Conservation (phyloP, 1,284 basidiomycete genomes). For the Tremellales sp. region DNA sequence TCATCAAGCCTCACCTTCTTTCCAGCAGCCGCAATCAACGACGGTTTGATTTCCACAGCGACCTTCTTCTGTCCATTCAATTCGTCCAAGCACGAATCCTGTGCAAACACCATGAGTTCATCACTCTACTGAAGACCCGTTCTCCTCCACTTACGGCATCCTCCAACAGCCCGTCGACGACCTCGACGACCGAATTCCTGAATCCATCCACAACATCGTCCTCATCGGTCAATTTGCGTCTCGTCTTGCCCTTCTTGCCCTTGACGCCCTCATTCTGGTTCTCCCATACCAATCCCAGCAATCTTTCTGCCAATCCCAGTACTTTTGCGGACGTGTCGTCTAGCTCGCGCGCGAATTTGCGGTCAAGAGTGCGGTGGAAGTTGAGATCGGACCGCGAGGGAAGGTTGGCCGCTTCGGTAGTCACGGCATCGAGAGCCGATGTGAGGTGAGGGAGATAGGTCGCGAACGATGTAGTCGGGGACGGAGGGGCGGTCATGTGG, state of each 20-base stretch:
- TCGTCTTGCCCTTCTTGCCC: conserved; percentile 30
- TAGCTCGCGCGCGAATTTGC: conserved; percentile 56
- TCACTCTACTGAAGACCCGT: conserved; percentile 8
- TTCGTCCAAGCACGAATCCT: conserved; percentile 80
- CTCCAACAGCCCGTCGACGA: conserved; percentile 80
- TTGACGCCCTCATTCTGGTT: conserved; percentile 37
- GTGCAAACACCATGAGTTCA: conserved; percentile 1
- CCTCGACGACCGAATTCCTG: conserved; percentile 66
- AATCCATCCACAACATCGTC: conserved; percentile 82
- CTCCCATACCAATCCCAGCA: conserved; percentile 57
- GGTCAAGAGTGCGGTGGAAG: conserved; percentile 81
- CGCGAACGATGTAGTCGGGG: conserved; percentile 22
- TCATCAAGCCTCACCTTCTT: conserved; percentile 45
- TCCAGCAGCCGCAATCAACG: conserved; percentile 22
- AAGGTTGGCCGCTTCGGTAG: conserved; percentile 40
- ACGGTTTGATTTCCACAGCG: conserved; percentile 37
- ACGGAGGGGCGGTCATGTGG: conserved; percentile 13
- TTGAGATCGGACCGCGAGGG: conserved; percentile 59
- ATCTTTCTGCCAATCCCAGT: conserved; percentile 57
- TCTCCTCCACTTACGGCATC: conserved; percentile 59
- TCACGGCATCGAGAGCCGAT: conserved; percentile 36
- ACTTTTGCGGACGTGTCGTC: conserved; percentile 34
- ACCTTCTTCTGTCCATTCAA: conserved; percentile 67
- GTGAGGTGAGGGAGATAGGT: conserved; percentile 37
- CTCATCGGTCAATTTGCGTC: conserved; percentile 55